Conservation (phyloP, 345 rosid genomes). For the Eutrema yunnanense region DNA sequence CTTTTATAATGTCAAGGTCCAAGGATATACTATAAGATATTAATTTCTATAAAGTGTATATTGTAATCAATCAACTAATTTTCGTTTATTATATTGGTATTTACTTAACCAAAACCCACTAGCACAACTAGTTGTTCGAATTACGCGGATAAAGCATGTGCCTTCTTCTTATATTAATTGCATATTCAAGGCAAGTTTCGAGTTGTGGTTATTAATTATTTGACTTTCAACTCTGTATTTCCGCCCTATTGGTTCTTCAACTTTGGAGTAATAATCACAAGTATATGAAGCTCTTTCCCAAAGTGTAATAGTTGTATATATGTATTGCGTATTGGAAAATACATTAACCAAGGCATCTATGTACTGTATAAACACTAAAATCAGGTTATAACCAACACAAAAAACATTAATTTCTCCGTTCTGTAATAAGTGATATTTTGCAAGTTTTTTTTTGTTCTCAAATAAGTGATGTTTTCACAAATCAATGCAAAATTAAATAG, state of each 20-base stretch:
- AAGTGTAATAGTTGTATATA: neutral
- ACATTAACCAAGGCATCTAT: neutral
- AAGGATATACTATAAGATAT: neutral
- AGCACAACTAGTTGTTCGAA: slow-evolving; percentile 20
- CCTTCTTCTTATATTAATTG: neutral
- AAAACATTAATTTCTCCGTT: no score
- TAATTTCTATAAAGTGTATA: neutral
- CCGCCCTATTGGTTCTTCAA: neutral
- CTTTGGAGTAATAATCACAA: neutral
- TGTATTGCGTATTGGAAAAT: neutral
- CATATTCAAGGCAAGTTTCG: slow-evolving; percentile 7
- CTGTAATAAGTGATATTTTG: no score
- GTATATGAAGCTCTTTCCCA: neutral
- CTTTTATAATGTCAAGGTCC: neutral
- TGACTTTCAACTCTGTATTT: neutral
- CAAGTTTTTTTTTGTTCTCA: no score
- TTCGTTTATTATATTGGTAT: neutral
- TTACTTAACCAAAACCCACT: slow-evolving; percentile 16
- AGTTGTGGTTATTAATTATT: slow-evolving; percentile 1
- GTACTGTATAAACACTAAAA: neutral
- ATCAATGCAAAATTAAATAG: no score
- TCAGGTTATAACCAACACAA: no score
- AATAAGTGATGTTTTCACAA: no score
- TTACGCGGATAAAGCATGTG: slow-evolving; percentile 23
- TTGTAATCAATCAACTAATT: neutral